A percentile compares a stretch with the other conserved stretches of the same genome.
These are phyloP conservation scores for Cordyceps javanica DNA, from an alignment of 2,329 filamentous ascomycete species.

Conservation along the genomic window DNA sequence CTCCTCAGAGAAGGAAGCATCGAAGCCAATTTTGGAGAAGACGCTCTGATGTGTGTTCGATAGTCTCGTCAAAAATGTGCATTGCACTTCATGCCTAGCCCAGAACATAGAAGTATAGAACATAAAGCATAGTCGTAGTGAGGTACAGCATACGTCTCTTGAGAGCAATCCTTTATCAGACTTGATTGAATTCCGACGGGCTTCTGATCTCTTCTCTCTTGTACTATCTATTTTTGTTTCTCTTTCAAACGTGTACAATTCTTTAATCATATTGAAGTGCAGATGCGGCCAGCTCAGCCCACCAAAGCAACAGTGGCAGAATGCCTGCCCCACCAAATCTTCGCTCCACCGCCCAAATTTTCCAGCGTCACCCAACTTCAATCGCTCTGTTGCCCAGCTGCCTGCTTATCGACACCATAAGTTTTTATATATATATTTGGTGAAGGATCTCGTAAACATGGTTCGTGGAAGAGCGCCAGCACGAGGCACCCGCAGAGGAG, in stretches of 20 bases:
- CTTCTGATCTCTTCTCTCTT: background rate
- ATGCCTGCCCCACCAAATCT: conserved; percentile 28
- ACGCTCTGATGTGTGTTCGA: conserved; percentile 70
- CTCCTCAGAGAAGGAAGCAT: conserved; percentile 69
- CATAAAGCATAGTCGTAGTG: too few species aligned
- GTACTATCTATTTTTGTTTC: background rate
- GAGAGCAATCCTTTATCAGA: too few species aligned
- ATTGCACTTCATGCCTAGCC: conserved; percentile 2
- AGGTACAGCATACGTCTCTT: background rate
- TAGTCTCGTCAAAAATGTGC: conserved; percentile 25
- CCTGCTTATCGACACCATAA: background rate
- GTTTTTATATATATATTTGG: background rate
- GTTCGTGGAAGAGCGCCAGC: conserved; percentile 27
- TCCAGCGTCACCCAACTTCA: conserved; percentile 19
- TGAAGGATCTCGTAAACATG: conserved; percentile 19
- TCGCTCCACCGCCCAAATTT: conserved; percentile 24
- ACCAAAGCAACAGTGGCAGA: conserved; percentile 22
- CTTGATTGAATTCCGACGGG: too few species aligned
- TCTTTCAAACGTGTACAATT: background rate
- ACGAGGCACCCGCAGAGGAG: conserved; percentile 27
- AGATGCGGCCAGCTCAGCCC: background rate
- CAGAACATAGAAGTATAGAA: background rate
- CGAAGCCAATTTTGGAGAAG: conserved; percentile 65
- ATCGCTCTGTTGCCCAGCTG: conserved; percentile 3
- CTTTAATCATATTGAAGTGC: background rate